Evolutionary conservation across 495 filamentous ascomycete genomes (phyloP).

Genomic region (Aspergillus cavernicola): DNA sequence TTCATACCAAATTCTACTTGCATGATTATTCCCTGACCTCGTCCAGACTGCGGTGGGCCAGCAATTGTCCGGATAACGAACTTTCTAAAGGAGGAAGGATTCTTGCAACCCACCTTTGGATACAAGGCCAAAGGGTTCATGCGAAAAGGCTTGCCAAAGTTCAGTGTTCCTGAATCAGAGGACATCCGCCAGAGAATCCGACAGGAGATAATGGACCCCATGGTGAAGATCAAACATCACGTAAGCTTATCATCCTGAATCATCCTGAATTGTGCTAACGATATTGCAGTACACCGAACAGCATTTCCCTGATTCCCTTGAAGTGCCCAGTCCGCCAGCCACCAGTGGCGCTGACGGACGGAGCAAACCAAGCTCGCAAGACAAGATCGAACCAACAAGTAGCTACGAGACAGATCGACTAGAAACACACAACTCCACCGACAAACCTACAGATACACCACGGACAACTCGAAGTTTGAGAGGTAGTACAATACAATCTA

Average conservation of each 20-base stretch:
- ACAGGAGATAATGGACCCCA: constrained; percentile 31
- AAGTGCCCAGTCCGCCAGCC: not conserved
- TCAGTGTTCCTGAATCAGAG: constrained; percentile 19
- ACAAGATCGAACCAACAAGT: not conserved
- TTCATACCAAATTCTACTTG: not conserved
- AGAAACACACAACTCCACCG: not conserved
- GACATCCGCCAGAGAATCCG: constrained; percentile 20
- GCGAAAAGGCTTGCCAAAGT: constrained; percentile 23
- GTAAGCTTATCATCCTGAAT: constrained; percentile 21
- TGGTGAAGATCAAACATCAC: constrained; percentile 34
- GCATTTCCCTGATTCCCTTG: not conserved
- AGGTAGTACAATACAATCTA: not conserved
- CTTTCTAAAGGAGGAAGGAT: constrained; percentile 25
- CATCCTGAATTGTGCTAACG: not conserved
- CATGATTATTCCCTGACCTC: constrained; percentile 14
- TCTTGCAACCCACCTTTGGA: constrained; percentile 26
- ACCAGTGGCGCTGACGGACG: not conserved
- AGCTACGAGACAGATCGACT: not conserved
- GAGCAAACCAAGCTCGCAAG: constrained; percentile 7
- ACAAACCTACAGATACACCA: not conserved
- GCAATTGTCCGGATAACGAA: constrained; percentile 24
- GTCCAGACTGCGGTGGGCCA: constrained; percentile 31
- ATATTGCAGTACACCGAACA: constrained; percentile 8
- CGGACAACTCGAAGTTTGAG: not conserved
- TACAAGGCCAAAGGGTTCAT: constrained; percentile 26